Evolutionary conservation across 2,329 filamentous ascomycete genomes (phyloP), one percentile per base, ranked within the genome.

Genomic region (Colletotrichum cuscutae): DNA sequence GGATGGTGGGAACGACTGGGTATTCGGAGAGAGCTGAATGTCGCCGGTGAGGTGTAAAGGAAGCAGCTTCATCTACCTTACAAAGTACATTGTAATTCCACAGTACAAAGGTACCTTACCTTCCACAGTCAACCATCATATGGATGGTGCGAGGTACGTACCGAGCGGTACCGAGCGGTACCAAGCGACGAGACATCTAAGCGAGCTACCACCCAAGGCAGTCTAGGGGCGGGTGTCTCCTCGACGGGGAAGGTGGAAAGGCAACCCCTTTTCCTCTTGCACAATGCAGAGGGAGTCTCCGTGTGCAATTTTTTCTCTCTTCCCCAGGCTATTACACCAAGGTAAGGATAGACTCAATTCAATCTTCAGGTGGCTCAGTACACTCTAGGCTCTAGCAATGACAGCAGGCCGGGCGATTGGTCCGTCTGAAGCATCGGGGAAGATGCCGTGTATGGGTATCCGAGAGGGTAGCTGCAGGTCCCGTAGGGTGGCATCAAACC

Each of bases 401-500:
- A n/a, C 15, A 19, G 42, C 42, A n/a, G 42, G 42, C 42, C 42
- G 4, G 26, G 26, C 30, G 57, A 22, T 60, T 60, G 30, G 30
- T 22, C 24, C 8, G 52, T 57, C 32, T 26, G 35, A 28, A n/a
- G 12, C 46, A 19, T 35, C n/a, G 30, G 30, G 6, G 26, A 53
- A 54, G 22, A n/a, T 64, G 24, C 30, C 24, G 22, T 24, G 30
- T 54, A n/a, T 26, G 49, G 28, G 52, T 70, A 46, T 37, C n/a
- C 11, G 57, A 56, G 58, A 35, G 22, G 61, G n/a, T 15, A 35
- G 49, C 61, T 64, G 61, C 46, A 64, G 58, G 65, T 32, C 52
- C 65, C 56, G 65, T 61, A 52, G 65, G 65, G 65, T 72, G 65
- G 35, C 58, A 68, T 68, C 26, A 63, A 72, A 68, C 69, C 65